A percentile compares a stretch with the other conserved stretches of the same genome.
These are phyloP conservation scores for Colletotrichum agaves DNA, from an alignment of 2,329 filamentous ascomycete genomes.

Conservation along the genomic window DNA sequence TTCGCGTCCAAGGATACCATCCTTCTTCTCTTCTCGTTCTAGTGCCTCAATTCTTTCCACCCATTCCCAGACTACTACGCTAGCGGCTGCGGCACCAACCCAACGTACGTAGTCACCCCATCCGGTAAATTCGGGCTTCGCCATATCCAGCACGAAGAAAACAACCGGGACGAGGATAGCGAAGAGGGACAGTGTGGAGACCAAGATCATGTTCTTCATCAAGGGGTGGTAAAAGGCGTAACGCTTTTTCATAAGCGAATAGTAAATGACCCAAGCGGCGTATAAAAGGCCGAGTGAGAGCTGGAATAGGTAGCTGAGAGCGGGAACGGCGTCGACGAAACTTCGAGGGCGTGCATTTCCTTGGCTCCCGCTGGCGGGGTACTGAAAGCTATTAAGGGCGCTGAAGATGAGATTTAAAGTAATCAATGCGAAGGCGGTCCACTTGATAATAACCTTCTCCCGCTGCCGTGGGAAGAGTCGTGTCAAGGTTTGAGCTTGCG, in stretches of 20 bases:
- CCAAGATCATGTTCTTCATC: conserved; percentile 88
- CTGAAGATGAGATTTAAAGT: conserved; percentile 91
- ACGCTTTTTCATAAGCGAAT: conserved; percentile 88
- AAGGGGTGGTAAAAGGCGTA: conserved; percentile 91
- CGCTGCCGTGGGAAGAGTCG: conserved; percentile 95
- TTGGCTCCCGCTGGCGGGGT: conserved; percentile 60
- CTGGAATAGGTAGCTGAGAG: conserved; percentile 90
- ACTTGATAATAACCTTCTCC: conserved; percentile 98
- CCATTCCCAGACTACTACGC: conserved; percentile 99
- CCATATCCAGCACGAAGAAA: conserved; percentile 93
- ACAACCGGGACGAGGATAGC: conserved; percentile 90
- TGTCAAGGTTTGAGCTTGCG: conserved; percentile 96
- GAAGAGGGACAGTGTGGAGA: conserved; percentile 80
- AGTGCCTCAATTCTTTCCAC: conserved; percentile 93
- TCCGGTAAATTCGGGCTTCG: conserved; percentile 83
- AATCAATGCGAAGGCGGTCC: conserved; percentile 95
- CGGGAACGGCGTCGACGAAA: conserved; percentile 91
- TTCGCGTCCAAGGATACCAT: conserved; percentile 89
- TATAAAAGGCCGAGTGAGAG: conserved; percentile 88
- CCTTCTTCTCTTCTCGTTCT: conserved; percentile 92
- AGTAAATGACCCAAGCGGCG: conserved; percentile 94
- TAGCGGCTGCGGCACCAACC: conserved; percentile 94
- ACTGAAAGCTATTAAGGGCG: conserved; percentile 86
- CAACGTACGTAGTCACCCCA: conserved; percentile 97
- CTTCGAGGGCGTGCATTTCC: conserved; percentile 72